These are phyloP conservation scores for Spongiforma sp. DNA, from an alignment of 1,284 basidiomycete genomes.

Conservation along the genomic window DNA sequence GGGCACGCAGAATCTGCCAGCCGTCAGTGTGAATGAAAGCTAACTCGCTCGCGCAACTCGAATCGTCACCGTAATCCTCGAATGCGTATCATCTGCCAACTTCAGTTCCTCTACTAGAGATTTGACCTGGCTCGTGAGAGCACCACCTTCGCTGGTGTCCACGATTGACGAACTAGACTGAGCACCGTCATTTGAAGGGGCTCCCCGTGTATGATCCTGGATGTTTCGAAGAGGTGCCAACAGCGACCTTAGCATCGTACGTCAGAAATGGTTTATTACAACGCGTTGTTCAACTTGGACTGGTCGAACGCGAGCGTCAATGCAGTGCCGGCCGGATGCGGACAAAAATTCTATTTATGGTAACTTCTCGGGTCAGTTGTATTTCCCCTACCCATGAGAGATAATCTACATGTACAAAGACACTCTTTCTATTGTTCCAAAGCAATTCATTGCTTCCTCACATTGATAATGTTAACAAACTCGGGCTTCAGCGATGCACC, in stretches of 20 bases:
- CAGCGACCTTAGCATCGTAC: slow-evolving; percentile 32
- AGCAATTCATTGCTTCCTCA: slow-evolving; percentile 41
- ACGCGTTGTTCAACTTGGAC: too few relatives aligned
- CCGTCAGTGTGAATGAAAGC: slow-evolving; percentile 8
- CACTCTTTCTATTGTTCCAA: too few relatives aligned
- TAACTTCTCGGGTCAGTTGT: too few relatives aligned
- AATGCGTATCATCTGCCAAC: slow-evolving; percentile 13
- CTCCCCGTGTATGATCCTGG: slow-evolving; percentile 23
- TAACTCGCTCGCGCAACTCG: not conserved
- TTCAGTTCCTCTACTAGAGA: slow-evolving; percentile 33
- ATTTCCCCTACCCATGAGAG: too few relatives aligned
- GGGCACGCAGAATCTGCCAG: slow-evolving; percentile 60
- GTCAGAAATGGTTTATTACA: slow-evolving; percentile 1
- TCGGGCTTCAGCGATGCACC: slow-evolving; percentile 98
- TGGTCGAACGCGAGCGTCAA: too few relatives aligned
- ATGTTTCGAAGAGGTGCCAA: slow-evolving; percentile 34
- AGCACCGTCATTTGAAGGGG: slow-evolving; percentile 7
- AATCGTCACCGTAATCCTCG: slow-evolving; percentile 29
- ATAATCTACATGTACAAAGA: too few relatives aligned
- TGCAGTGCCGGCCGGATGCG: too few relatives aligned
- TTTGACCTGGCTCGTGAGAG: slow-evolving; percentile 14
- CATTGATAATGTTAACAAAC: slow-evolving; percentile 93
- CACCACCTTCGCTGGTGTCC: not conserved
- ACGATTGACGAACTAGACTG: not conserved
- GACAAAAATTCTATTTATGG: too few relatives aligned